Evolutionary conservation across 495 filamentous ascomycete species (phyloP), one percentile per base, ranked within the genome.

Genomic region (Penicillium turbatum): DNA sequence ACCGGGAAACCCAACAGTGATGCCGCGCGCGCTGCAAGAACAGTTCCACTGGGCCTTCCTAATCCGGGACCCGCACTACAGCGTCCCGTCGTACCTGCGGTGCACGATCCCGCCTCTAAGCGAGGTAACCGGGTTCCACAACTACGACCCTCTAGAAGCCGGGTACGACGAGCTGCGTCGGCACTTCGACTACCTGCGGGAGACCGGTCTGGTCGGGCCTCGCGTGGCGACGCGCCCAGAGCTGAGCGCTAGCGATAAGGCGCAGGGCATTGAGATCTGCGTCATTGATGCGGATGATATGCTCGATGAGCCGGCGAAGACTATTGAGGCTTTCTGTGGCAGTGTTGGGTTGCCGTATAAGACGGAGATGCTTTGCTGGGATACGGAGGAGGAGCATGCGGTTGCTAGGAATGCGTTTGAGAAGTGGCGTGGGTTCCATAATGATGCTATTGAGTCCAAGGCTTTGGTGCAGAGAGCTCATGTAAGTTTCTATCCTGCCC

Each of bases 341-440:
- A 85, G 81, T 57, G 86, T 90, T 2, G 88, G 87, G 1, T 66
- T 97, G 24, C 75, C 83, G 13, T 98, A 86, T 68, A 62, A 65
- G 27, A 78, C 79, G 2, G 71, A 77, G 0, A 93, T 97, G 91
- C 77, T 98, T 50, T 72, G 70, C 19, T 98, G 93, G 93, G 85
- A 87, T 36, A 82, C 81, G 29, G 83, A 83, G 56, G 82, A 82
- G 45, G 83, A 85, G 39, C 82, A 92, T 52, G 48, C 70, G 44
- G 62, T 72, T 47, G 91, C 88, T 0, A 74, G 72, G 48, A 78
- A 80, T 48, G 79, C 79, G 16, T 98, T 98, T 72, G 88, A 89
- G 72, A 98, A 98, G 73, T 98, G 93, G 93, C 84, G 82, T 50
- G 93, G 92, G 0, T 98, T 96, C 68, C 93, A 97, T 63, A 87